Evolutionary conservation across 164 flowering plant species (phyloP).

Genomic region (Tetracentron sinense): DNA sequence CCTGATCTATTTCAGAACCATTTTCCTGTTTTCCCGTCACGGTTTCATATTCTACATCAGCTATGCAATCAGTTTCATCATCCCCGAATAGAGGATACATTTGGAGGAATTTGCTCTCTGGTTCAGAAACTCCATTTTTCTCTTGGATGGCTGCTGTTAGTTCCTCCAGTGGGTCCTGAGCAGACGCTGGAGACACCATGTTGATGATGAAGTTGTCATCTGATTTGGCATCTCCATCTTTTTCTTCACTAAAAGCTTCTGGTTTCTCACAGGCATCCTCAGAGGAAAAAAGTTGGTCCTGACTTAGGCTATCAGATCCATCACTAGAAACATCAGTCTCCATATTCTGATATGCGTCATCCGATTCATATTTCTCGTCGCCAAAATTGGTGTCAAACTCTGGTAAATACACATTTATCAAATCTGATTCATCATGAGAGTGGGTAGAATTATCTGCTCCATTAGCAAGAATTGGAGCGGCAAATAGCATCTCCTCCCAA

Average conservation of each 20-base stretch:
- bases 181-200: conserved; percentile 15
- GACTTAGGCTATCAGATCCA: conserved; percentile 2
- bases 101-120: conserved; percentile 2
- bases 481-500: conserved; percentile 18
- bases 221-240: conserved; percentile 1
- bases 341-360: conserved; percentile 1
- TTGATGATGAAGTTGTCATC: background rate
- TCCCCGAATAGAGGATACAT: background rate
- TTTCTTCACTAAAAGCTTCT: conserved; percentile 2
- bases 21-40: background rate
- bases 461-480: background rate
- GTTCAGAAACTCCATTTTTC: conserved; percentile 8
- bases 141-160: conserved; percentile 7
- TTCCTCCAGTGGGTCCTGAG: conserved; percentile 11
- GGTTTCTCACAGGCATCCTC: conserved; percentile 12
- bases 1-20: background rate
- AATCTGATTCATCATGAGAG: conserved; percentile 6
- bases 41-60: background rate
- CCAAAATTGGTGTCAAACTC: conserved; percentile 5
- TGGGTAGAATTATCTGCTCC: conserved; percentile 10
- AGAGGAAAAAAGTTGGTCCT: background rate
- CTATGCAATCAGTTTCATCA: background rate
- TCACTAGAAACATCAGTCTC: conserved; percentile 5
- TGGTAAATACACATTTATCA: background rate
- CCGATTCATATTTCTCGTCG: conserved; percentile 1